Evolutionary conservation across 2,329 filamentous ascomycete species (phyloP), one percentile per base, ranked within the genome.

Genomic region (Fusarium virguliforme): DNA sequence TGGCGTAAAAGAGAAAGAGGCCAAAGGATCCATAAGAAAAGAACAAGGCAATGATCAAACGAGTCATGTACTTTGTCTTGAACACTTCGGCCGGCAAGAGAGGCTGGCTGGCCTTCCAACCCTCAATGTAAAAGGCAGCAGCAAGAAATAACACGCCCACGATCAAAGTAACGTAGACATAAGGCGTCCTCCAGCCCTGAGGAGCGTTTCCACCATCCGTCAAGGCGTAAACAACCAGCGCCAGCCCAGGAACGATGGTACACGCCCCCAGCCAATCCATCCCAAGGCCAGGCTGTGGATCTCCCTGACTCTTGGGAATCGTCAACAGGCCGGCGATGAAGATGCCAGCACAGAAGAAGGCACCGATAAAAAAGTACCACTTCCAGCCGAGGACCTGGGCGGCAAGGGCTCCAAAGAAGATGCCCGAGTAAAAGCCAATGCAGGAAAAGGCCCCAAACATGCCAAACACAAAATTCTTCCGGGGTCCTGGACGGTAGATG

Each of bases 141-240:
- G 80, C 81, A 1, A 96, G 82, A 8, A 91, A 79, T 0, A 93
- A 62, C 6, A 86, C 80, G 0, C 93, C 93, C 1, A 92, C 40
- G 4, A 90, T 81, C 51, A 95, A 87, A 0, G 89, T 88, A 9
- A 90, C 82, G 41, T 88, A 87, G 38, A 95, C 90, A 71, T 94
- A 94, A 1, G 91, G 90, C 0, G 91, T 93, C n/a, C 80, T 83
- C 92, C 93, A 95, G 2, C 90, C 88, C 3, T 89, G 77, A 0
- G 90, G 87, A 0, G 91, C 91, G 77, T 93, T 89, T 0, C 90
- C 87, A 8, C 90, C 90, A 53, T 94, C 90, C 0, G 92, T 94
- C 57, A 96, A 87, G 0, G 92, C 91, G 74, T 91, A 95, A 0
- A 94, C 90, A 69, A 94, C 84, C 28, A 96, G 84, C 2, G 92